These are phyloP conservation scores for Camellia sinensis DNA, from an alignment of 148 eudicot genomes.

Conservation along the genomic window DNA sequence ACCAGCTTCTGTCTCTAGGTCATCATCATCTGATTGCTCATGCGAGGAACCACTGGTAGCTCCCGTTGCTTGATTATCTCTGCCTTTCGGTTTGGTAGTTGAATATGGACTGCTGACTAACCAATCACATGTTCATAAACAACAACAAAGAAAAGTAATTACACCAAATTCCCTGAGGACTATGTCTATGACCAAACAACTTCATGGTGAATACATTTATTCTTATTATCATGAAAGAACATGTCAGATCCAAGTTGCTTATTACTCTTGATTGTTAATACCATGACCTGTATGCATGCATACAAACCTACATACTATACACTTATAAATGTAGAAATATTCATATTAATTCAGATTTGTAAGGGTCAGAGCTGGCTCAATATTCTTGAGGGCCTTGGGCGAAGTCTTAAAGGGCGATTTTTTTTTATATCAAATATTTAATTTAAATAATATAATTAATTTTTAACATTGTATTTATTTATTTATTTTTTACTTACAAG, in stretches of 20 bases:
- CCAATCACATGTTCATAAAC: not conserved
- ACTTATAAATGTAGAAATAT: not conserved
- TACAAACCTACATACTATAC: not conserved
- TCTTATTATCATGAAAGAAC: not conserved
- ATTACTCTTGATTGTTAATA: not conserved
- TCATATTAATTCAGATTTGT: not conserved
- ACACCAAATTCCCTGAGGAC: not conserved
- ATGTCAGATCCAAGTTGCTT: not conserved
- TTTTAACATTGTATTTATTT: too few species aligned
- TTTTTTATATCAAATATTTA: too few species aligned
- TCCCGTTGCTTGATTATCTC: conserved; percentile 46
- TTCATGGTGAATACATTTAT: not conserved
- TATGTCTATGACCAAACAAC: not conserved
- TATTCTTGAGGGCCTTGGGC: too few species aligned
- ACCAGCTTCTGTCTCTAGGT: conserved; percentile 66
- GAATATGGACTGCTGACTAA: conserved; percentile 78
- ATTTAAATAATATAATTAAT: too few species aligned
- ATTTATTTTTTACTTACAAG: too few species aligned
- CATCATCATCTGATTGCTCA: conserved; percentile 78
- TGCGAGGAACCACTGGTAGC: conserved; percentile 60
- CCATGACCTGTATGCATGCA: not conserved
- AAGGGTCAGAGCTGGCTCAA: not conserved
- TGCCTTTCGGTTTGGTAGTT: conserved; percentile 46
- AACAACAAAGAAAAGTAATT: not conserved
- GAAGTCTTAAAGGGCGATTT: too few species aligned